Evolutionary conservation across 2,329 filamentous ascomycete species (phyloP).

Genomic region (Paecilomyces sp.): DNA sequence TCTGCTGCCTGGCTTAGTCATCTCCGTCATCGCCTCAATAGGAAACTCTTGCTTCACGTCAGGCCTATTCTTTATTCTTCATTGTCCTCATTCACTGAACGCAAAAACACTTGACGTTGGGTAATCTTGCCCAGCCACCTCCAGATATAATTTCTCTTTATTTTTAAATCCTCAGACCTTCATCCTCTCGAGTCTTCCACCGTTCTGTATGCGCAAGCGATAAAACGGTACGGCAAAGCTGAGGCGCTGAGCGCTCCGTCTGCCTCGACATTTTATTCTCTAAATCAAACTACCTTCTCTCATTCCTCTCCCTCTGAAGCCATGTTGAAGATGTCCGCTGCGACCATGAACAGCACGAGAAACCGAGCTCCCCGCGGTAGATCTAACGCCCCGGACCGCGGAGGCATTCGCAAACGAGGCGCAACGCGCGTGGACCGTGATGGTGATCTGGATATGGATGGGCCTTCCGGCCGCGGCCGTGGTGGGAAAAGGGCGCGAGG

Average conservation of each 20-base stretch:
- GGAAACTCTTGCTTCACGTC: neutral
- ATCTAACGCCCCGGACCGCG: constrained; percentile 29
- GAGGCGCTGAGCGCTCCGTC: neutral
- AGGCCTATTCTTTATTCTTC: neutral
- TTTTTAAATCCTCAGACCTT: neutral
- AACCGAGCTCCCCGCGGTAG: constrained; percentile 23
- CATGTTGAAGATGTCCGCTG: constrained; percentile 6
- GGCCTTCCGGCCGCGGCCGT: constrained; percentile 25
- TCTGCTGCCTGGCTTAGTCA: neutral
- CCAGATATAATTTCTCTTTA: no score
- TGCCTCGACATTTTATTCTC: neutral
- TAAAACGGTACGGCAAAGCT: neutral
- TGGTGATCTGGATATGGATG: constrained; percentile 56
- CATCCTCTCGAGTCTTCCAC: neutral
- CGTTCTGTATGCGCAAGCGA: neutral
- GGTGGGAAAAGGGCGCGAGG: constrained; percentile 28
- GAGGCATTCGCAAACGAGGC: constrained; percentile 47
- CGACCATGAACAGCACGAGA: constrained; percentile 21
- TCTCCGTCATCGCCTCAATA: neutral
- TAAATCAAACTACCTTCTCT: neutral
- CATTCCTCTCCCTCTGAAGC: constrained; percentile 4
- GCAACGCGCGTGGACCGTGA: constrained; percentile 48
- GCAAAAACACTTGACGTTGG: neutral
- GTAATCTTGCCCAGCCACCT: neutral
- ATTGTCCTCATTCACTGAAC: neutral